Evolutionary conservation across 75 land plant species (phyloP), one percentile per base, ranked within the genome.

Genomic region (Chamaecyparis obtusa): DNA sequence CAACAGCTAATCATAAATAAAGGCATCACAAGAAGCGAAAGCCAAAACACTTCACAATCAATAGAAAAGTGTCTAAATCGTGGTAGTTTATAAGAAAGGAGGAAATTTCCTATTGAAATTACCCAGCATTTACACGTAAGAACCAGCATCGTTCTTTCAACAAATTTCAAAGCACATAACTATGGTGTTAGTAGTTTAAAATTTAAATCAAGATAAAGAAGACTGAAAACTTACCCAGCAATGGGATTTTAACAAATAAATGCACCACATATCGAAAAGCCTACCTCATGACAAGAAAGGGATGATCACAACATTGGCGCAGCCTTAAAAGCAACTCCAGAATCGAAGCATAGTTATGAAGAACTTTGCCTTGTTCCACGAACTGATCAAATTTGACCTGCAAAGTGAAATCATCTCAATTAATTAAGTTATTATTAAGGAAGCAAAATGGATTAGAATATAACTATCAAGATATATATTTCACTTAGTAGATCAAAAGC

Each of bases 281-380:
- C 60, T 27, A 94, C 99, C 99, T 98, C 92, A 98, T 88, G 48
- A 95, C 99, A 87, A 97, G 97, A 88, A 95, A 98, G 35, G 99
- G 99, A 91, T 98, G 99, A 91, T 98, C 99, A 92, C 99, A 98
- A 79, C 99, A 95, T 89, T 98, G 99, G 83, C 97, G 99, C 83
- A 98, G 93, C 54, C 99, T 93, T 83, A 98, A 88, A 43, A 98
- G 95, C 86, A 98, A 92, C 92, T 98, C 99, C 85, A 98, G 84
- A 71, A 98, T 98, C 5, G 99, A 97, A 35, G 99, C 99, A 93
- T 98, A 98, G 87, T 98, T 97, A 86, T 98, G 99, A 87, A 98
- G 95, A 75, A 98, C 97, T 43, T 94, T 93, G 32, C 99, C 99
- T 93, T 98, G 97, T 87, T 95, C 93, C 67, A 98, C 99, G 93